phyloP scores from a whole-genome alignment of 495 filamentous ascomycete species.

The Neurospora cerealis region DNA sequence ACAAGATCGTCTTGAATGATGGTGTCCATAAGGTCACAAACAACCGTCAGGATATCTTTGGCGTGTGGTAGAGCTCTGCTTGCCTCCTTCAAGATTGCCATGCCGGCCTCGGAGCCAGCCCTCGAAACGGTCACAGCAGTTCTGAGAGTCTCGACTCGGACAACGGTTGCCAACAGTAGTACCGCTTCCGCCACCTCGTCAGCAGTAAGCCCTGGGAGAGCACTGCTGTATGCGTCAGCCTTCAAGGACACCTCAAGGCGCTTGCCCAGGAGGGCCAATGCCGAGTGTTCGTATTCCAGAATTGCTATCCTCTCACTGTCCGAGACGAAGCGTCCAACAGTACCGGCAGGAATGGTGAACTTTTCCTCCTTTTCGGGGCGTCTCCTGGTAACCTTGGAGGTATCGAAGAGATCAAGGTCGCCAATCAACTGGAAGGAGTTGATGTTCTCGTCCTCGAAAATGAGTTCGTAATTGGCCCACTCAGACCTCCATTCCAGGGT shows the following conservation, averaged over 20 bases:
- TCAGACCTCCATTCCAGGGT: conserved; percentile 56
- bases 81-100: conserved; percentile 52
- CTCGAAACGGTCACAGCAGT: conserved; percentile 10
- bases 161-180: conserved; percentile 30
- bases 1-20: conserved; percentile 53
- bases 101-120: conserved; percentile 24
- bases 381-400: conserved; percentile 19
- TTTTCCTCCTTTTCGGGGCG: conserved; percentile 24
- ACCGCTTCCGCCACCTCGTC: conserved; percentile 33
- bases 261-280: conserved; percentile 63
- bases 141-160: conserved; percentile 28
- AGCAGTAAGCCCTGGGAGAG: conserved; percentile 21
- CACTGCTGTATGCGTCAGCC: conserved; percentile 22
- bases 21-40: conserved; percentile 77
- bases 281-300: conserved; percentile 68
- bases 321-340: conserved; percentile 59
- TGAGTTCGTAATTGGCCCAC: conserved; percentile 52
- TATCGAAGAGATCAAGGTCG: conserved; percentile 44
- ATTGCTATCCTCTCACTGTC: conserved; percentile 43
- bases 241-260: conserved; percentile 51
- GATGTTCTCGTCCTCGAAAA: conserved; percentile 74
- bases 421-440: conserved; percentile 49
- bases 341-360: conserved; percentile 50
- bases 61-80: conserved; percentile 64
- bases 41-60: conserved; percentile 68